Percentiles rank a stretch among this genome's conserved stretches.
phyloP scores from a whole-genome alignment of 2,329 filamentous ascomycete species.

The Beauveria medogensis region DNA sequence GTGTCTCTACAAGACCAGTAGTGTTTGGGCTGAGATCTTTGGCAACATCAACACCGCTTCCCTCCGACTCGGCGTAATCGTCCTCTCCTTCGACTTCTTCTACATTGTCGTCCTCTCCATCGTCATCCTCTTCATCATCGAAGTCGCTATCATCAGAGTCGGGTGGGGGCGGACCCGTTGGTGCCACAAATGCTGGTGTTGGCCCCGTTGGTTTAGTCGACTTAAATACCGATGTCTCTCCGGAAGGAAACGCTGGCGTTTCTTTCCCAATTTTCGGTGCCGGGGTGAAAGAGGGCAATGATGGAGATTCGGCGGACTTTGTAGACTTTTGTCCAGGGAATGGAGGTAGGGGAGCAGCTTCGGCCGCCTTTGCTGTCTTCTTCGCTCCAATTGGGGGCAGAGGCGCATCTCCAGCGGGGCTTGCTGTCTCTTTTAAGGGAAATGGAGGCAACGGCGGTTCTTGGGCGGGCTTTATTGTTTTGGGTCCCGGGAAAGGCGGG shows the following conservation, averaged over 20 bases:
- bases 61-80: slow-evolving; percentile 43
- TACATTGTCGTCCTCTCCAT: slow-evolving; percentile 31
- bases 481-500: slow-evolving; percentile 25
- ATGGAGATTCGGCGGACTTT: slow-evolving; percentile 28
- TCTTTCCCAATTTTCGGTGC: neutral
- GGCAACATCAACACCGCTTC: slow-evolving; percentile 57
- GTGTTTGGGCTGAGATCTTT: slow-evolving; percentile 52
- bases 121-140: slow-evolving; percentile 31
- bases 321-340: slow-evolving; percentile 22
- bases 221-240: slow-evolving; percentile 7
- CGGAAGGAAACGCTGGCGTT: neutral
- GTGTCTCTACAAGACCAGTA: slow-evolving; percentile 35
- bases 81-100: slow-evolving; percentile 35
- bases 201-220: slow-evolving; percentile 4
- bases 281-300: slow-evolving; percentile 32
- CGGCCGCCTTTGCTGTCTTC: slow-evolving; percentile 16
- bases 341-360: slow-evolving; percentile 24
- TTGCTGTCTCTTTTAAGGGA: neutral
- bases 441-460: slow-evolving; percentile 7
- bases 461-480: slow-evolving; percentile 17
- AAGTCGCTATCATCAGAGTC: slow-evolving; percentile 19
- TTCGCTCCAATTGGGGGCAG: slow-evolving; percentile 27
- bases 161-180: slow-evolving; percentile 24
- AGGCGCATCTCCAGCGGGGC: slow-evolving; percentile 17
- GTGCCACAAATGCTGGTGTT: slow-evolving; percentile 12